phyloP scores from a whole-genome alignment of 2,329 filamentous ascomycete genomes.

The Ophiostoma sp. region DNA sequence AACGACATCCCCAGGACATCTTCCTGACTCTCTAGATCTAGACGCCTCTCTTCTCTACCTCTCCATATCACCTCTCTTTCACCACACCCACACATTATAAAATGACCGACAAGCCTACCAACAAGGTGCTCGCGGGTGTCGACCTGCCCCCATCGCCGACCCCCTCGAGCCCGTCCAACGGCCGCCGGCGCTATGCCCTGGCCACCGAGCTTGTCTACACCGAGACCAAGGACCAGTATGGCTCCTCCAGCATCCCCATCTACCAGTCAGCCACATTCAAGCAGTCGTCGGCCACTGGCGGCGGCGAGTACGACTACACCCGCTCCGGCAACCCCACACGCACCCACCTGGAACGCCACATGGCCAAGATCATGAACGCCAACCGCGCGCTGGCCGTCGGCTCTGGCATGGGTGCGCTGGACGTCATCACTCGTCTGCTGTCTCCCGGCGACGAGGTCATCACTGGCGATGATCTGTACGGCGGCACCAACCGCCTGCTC shows the following conservation, averaged over 20 bases:
- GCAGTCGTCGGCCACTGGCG: slow-evolving; percentile 72
- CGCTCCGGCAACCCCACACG: slow-evolving; percentile 95
- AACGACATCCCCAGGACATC: background rate
- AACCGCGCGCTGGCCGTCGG: slow-evolving; percentile 85
- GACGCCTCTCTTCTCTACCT: background rate
- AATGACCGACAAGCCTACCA: slow-evolving; percentile 37
- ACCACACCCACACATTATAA: background rate
- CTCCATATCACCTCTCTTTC: background rate
- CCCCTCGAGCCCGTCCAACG: slow-evolving; percentile 81
- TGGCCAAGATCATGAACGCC: slow-evolving; percentile 99
- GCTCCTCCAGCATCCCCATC: slow-evolving; percentile 90
- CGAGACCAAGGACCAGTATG: slow-evolving; percentile 94
- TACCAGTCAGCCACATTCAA: slow-evolving; percentile 99
- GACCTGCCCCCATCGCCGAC: slow-evolving; percentile 86
- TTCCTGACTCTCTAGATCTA: background rate
- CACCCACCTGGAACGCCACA: slow-evolving; percentile 89
- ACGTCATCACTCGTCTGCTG: slow-evolving; percentile 88
- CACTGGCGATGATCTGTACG: slow-evolving; percentile 94
- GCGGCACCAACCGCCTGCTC: slow-evolving; percentile 86
- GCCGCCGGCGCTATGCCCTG: slow-evolving; percentile 77
- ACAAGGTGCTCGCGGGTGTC: slow-evolving; percentile 60
- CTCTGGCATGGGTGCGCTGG: slow-evolving; percentile 94
- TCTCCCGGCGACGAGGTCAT: slow-evolving; percentile 94
- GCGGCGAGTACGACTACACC: slow-evolving; percentile 96
- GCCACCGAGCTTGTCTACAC: slow-evolving; percentile 96